phyloP scores from a whole-genome alignment of 1,139 yeast species.

The Scheffersomyces cryptocercus region DNA sequence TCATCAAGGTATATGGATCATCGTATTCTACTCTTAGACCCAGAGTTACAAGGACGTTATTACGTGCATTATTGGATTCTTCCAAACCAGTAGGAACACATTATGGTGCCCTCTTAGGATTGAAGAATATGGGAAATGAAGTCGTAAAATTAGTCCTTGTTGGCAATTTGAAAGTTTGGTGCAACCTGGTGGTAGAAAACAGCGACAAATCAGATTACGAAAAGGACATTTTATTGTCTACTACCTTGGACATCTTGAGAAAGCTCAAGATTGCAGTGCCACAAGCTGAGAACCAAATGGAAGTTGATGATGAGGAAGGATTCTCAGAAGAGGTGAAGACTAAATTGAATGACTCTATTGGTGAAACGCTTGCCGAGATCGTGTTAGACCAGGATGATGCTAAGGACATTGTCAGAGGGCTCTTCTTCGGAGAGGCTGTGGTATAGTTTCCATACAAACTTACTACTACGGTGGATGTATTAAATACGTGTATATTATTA shows the following conservation, averaged over 20 bases:
- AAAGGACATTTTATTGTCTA: conserved; percentile 43
- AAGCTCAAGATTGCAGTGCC: conserved; percentile 37
- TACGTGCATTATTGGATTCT: conserved; percentile 83
- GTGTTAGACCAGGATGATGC: conserved; percentile 57
- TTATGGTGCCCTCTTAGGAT: conserved; percentile 87
- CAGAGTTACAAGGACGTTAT: conserved; percentile 86
- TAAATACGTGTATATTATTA: too few species aligned
- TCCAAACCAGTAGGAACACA: conserved; percentile 84
- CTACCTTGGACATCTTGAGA: conserved; percentile 57
- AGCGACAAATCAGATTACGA: conserved; percentile 43
- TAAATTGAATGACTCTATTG: conserved; percentile 59
- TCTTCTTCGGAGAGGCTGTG: conserved; percentile 70
- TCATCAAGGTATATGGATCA: conserved; percentile 77
- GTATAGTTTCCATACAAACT: conserved; percentile 11
- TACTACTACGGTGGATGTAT: too few species aligned
- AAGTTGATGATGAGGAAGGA: conserved; percentile 30
- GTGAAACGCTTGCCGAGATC: conserved; percentile 54
- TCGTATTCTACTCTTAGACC: conserved; percentile 91
- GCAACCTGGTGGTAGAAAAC: conserved; percentile 50
- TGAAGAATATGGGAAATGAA: conserved; percentile 82
- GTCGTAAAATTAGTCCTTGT: conserved; percentile 81
- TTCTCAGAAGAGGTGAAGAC: conserved; percentile 45
- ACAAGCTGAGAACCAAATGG: conserved; percentile 29
- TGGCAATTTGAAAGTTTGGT: conserved; percentile 87
- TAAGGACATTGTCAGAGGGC: conserved; percentile 59